Percentiles rank a stretch among this genome's conserved stretches.
Evolutionary conservation across 2,329 filamentous ascomycete species (phyloP).

Genomic region (Lasiodiplodia hormozganensis): DNA sequence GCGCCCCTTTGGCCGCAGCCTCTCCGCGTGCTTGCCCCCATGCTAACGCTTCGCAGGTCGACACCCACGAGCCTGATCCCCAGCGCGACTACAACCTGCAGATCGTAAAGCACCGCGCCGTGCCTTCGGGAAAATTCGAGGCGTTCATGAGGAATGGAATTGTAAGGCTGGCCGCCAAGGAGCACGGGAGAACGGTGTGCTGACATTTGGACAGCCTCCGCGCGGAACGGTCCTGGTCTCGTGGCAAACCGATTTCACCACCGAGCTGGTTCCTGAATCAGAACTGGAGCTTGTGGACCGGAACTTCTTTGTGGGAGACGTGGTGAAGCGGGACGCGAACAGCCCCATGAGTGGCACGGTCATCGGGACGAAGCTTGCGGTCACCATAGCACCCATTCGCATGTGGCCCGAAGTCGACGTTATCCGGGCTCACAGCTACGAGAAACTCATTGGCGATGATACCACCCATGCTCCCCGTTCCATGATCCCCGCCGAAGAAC

Average conservation of each 20-base stretch:
- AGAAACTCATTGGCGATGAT: constrained; percentile 30
- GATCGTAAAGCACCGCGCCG: constrained; percentile 43
- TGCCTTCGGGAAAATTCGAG: constrained; percentile 43
- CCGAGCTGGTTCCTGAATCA: constrained; percentile 50
- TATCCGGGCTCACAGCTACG: constrained; percentile 34
- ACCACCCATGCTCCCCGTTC: constrained; percentile 36
- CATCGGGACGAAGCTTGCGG: constrained; percentile 55
- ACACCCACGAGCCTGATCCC: constrained; percentile 54
- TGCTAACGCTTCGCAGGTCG: constrained; percentile 44
- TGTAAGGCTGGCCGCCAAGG: neutral
- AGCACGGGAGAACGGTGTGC: neutral
- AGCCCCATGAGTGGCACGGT: constrained; percentile 63
- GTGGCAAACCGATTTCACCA: constrained; percentile 52
- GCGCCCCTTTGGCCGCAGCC: neutral
- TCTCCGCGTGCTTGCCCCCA: too few species aligned
- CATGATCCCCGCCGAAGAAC: constrained; percentile 53
- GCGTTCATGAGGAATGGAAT: constrained; percentile 53
- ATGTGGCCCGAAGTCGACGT: constrained; percentile 30
- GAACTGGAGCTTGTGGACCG: constrained; percentile 61
- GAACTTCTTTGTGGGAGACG: constrained; percentile 61
- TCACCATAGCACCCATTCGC: constrained; percentile 50
- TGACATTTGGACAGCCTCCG: constrained; percentile 48
- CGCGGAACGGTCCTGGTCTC: constrained; percentile 59
- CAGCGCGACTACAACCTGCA: constrained; percentile 48
- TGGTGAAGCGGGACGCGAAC: constrained; percentile 58